phyloP scores from a whole-genome alignment of 257 asterid species.

The Apocynum venetum region DNA sequence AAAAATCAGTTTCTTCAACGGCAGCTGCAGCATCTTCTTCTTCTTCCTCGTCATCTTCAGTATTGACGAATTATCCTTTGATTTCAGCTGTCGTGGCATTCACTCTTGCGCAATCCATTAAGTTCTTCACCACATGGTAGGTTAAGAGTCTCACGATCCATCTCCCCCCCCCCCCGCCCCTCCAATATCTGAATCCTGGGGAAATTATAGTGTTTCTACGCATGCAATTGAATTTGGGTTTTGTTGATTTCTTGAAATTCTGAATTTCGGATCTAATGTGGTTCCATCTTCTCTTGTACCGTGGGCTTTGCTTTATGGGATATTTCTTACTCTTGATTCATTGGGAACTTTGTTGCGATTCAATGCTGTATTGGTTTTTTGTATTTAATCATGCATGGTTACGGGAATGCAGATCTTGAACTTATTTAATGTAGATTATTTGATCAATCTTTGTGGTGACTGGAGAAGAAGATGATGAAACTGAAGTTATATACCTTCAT shows the following conservation, averaged over 20 bases:
- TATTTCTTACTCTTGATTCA: not conserved
- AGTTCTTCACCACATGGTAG: conserved; percentile 70
- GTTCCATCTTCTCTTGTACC: not conserved
- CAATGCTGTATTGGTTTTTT: not conserved
- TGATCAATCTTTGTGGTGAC: conserved; percentile 1
- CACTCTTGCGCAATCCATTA: conserved; percentile 64
- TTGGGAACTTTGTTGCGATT: conserved; percentile 1
- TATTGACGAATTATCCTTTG: conserved; percentile 59
- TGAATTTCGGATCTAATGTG: conserved; percentile 17
- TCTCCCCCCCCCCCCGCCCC: not conserved
- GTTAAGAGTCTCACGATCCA: not conserved
- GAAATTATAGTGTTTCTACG: not conserved
- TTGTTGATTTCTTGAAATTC: not conserved
- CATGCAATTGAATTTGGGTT: not conserved
- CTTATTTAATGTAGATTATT: not conserved
- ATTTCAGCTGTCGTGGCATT: conserved; percentile 74
- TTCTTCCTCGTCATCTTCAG: conserved; percentile 29
- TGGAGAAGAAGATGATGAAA: not conserved
- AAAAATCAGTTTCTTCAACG: conserved; percentile 19
- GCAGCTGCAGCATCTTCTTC: conserved; percentile 23
- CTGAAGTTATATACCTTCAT: not conserved
- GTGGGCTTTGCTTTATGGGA: not conserved
- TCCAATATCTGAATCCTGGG: not conserved
- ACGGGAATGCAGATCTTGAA: not conserved
- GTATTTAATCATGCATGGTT: not conserved